phyloP scores from a whole-genome alignment of 1,284 basidiomycete genomes.

The Earliella scabrosa region DNA sequence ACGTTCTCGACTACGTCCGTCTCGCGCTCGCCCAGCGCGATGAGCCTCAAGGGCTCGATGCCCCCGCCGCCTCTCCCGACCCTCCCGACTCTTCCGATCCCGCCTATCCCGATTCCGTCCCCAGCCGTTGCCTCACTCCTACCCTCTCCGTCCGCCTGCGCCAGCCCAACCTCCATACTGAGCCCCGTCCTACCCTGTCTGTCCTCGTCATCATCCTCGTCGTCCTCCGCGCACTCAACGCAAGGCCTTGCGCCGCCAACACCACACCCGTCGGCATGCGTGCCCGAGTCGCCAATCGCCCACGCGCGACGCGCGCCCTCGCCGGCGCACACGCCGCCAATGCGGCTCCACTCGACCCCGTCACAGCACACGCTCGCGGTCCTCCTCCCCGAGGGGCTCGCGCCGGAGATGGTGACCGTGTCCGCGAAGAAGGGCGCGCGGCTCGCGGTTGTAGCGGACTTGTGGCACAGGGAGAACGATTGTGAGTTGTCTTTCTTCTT shows the following conservation, averaged over 20 bases:
- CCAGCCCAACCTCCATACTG: background rate
- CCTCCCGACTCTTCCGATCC: no score
- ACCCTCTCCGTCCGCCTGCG: background rate
- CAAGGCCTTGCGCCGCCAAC: slow-evolving; percentile 7
- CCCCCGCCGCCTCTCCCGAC: slow-evolving; percentile 2
- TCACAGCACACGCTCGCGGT: slow-evolving; percentile 38
- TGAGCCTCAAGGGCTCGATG: slow-evolving; percentile 2
- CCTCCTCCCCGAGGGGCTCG: slow-evolving; percentile 27
- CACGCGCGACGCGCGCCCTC: slow-evolving; percentile 20
- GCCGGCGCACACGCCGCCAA: slow-evolving; percentile 20
- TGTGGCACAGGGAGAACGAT: slow-evolving; percentile 33
- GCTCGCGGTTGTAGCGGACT: slow-evolving; percentile 33
- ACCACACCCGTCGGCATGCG: slow-evolving; percentile 6
- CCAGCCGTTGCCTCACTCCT: background rate
- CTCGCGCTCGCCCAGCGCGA: background rate
- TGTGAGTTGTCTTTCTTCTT: slow-evolving; percentile 25
- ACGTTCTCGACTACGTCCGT: slow-evolving; percentile 1
- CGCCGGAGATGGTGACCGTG: slow-evolving; percentile 38
- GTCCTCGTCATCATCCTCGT: background rate
- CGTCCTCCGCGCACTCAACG: slow-evolving; percentile 1
- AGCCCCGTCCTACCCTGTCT: slow-evolving; percentile 3
- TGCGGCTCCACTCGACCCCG: slow-evolving; percentile 17
- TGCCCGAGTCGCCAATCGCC: slow-evolving; percentile 25
- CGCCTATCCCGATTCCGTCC: slow-evolving; percentile 2
- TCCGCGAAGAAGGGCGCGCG: slow-evolving; percentile 31